Evolutionary conservation across 2,329 filamentous ascomycete species (phyloP).

Genomic region (Acephala macrosclerotiorum): DNA sequence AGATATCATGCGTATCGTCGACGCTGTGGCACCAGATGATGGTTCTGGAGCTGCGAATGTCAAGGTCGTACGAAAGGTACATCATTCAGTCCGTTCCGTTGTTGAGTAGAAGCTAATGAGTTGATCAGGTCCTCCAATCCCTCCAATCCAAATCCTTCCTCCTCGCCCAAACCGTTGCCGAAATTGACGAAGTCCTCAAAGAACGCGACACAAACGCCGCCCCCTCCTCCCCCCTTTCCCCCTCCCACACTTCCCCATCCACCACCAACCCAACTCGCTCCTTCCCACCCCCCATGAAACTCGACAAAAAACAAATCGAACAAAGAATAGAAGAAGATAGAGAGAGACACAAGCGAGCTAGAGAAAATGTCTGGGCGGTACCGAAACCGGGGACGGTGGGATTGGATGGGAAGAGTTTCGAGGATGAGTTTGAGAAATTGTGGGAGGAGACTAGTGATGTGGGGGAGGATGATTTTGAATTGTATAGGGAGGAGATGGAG

Average conservation of each 20-base stretch:
- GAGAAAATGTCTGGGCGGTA: slow-evolving; percentile 94
- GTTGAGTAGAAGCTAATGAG: not conserved
- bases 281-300: slow-evolving; percentile 42
- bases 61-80: slow-evolving; percentile 78
- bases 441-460: slow-evolving; percentile 90
- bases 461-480: slow-evolving; percentile 83
- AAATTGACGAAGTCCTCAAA: slow-evolving; percentile 85
- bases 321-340: slow-evolving; percentile 97
- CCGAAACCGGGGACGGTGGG: slow-evolving; percentile 49
- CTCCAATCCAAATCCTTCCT: slow-evolving; percentile 77
- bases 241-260: too few species aligned
- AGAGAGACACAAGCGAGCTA: slow-evolving; percentile 88
- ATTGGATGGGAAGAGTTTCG: slow-evolving; percentile 54
- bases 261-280: too few species aligned
- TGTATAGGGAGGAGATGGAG: slow-evolving; percentile 75
- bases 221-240: slow-evolving; percentile 34
- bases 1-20: slow-evolving; percentile 90
- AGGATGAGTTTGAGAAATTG: slow-evolving; percentile 75
- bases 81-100: not conserved
- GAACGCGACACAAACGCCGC: slow-evolving; percentile 58
- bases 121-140: slow-evolving; percentile 63
- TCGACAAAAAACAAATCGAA: slow-evolving; percentile 91
- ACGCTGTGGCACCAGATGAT: slow-evolving; percentile 87
- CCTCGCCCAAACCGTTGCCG: slow-evolving; percentile 73
- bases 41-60: slow-evolving; percentile 92